These are phyloP conservation scores for Didymella exigua DNA, from an alignment of 2,329 filamentous ascomycete species.

Conservation along the genomic window DNA sequence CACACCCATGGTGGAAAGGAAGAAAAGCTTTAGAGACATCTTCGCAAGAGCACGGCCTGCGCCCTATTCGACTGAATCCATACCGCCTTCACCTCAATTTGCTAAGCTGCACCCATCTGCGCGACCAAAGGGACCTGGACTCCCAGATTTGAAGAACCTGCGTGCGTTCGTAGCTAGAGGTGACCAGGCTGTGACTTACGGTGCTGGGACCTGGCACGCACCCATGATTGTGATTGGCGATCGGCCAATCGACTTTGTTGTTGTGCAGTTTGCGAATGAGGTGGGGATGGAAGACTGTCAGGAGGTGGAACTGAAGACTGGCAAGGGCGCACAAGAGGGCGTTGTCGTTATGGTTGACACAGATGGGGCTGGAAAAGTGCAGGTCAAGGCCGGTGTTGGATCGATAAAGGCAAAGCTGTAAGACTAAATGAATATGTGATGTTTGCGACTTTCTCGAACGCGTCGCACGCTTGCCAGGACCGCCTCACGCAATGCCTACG, in stretches of 20 bases:
- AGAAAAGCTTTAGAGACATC: conserved; percentile 46
- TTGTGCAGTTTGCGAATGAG: conserved; percentile 87
- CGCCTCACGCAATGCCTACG: too few species aligned
- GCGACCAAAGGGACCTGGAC: conserved; percentile 56
- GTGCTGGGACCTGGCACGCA: conserved; percentile 90
- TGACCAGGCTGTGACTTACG: conserved; percentile 88
- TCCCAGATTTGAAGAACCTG: conserved; percentile 74
- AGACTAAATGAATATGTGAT: not conserved
- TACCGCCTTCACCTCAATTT: conserved; percentile 41
- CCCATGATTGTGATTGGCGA: conserved; percentile 88
- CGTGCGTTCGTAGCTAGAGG: conserved; percentile 79
- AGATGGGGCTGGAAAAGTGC: conserved; percentile 39
- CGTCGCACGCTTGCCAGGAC: too few species aligned
- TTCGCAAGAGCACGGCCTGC: conserved; percentile 51
- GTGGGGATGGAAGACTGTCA: conserved; percentile 86
- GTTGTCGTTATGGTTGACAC: conserved; percentile 44
- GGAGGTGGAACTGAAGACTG: conserved; percentile 62
- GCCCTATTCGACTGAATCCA: conserved; percentile 59
- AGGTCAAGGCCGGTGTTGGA: conserved; percentile 44
- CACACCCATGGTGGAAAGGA: conserved; percentile 38
- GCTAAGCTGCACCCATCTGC: conserved; percentile 39
- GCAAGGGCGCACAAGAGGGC: conserved; percentile 36
- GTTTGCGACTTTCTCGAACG: not conserved
- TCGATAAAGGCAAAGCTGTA: conserved; percentile 41
- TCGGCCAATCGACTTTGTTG: conserved; percentile 74